A percentile compares a stretch with the other conserved stretches of the same genome.
Evolutionary conservation across 208 protist species (phyloP).

Genomic region (Borovskyia barvae): DNA sequence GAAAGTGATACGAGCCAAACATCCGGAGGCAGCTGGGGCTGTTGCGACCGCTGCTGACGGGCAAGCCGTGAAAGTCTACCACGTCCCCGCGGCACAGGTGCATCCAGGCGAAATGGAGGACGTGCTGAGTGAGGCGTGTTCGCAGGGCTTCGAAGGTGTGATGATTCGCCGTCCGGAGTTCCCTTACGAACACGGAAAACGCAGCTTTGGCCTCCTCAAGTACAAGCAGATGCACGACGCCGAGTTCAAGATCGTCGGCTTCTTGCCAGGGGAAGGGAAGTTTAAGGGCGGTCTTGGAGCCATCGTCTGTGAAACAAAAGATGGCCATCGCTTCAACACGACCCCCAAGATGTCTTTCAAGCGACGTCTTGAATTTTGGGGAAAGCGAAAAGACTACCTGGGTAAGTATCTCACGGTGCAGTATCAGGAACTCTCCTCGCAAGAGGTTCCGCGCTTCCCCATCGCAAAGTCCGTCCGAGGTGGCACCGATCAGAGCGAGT

Average conservation of each 20-base stretch:
- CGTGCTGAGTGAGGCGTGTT: conserved; percentile 76
- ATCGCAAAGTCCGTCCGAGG: conserved; percentile 80
- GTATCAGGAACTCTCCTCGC: conserved; percentile 83
- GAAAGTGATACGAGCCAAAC: conserved; percentile 59
- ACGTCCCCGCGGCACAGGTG: conserved; percentile 80
- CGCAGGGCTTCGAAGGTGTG: conserved; percentile 87
- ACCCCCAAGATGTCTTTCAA: conserved; percentile 65
- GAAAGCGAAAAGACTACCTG: conserved; percentile 46
- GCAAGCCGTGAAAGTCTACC: conserved; percentile 57
- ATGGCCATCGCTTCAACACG: conserved; percentile 74
- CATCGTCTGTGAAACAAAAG: conserved; percentile 83
- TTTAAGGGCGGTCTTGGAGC: conserved; percentile 82
- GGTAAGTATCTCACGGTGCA: conserved; percentile 85
- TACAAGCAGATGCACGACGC: conserved; percentile 91
- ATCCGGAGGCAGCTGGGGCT: conserved; percentile 1
- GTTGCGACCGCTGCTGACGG: conserved; percentile 10
- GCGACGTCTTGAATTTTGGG: conserved; percentile 64
- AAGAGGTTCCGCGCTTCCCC: conserved; percentile 89
- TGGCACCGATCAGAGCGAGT: conserved; percentile 50
- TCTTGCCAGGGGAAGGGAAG: conserved; percentile 80
- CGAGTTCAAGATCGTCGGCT: conserved; percentile 87
- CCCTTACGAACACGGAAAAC: conserved; percentile 88
- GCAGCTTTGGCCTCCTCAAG: conserved; percentile 88
- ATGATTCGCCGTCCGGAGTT: conserved; percentile 86
- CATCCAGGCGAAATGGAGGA: conserved; percentile 75